These are phyloP conservation scores for Edaphochlamys debaryana DNA, from an alignment of 139 green algal genomes.

Conservation along the genomic window DNA sequence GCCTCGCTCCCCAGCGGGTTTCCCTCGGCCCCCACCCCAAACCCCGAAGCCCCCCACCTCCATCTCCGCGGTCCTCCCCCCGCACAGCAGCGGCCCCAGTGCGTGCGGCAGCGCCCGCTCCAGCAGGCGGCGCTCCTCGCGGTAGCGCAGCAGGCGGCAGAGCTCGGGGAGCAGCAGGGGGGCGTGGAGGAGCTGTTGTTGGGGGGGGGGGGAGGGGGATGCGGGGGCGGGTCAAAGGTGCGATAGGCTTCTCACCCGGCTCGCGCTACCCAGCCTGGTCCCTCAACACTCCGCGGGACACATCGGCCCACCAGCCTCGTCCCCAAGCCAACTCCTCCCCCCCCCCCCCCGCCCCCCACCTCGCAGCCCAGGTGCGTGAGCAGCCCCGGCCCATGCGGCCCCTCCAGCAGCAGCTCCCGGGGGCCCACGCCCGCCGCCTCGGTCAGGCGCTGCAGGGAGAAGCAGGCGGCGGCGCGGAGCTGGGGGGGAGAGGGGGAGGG, in stretches of 20 bases:
- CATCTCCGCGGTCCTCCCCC: conserved; percentile 9
- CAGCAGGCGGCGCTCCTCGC: conserved; percentile 17
- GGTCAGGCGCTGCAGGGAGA: conserved; percentile 26
- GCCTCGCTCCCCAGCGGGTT: too few relatives aligned
- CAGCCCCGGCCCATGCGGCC: neutral
- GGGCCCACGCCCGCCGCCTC: neutral
- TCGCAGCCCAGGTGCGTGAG: conserved; percentile 35
- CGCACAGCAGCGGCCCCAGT: conserved; percentile 47
- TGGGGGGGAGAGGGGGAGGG: too few relatives aligned
- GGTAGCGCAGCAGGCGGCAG: conserved; percentile 3
- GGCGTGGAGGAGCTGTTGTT: neutral
- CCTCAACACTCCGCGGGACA: neutral
- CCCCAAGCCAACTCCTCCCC: neutral
- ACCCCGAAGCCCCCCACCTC: neutral
- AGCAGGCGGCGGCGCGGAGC: conserved; percentile 37
- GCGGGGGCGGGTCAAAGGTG: too few relatives aligned
- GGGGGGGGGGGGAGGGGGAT: neutral
- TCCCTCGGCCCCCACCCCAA: too few relatives aligned
- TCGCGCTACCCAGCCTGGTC: neutral
- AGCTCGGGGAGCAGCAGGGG: conserved; percentile 49
- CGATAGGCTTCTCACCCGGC: too few relatives aligned
- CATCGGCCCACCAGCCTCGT: too few relatives aligned
- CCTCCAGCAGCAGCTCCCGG: conserved; percentile 34
- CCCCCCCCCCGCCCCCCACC: neutral
- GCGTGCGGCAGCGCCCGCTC: conserved; percentile 36